Percentiles rank a stretch among this genome's conserved stretches.
These are phyloP conservation scores for Sporothrix schenckii DNA, from an alignment of 2,329 filamentous ascomycete species.

Conservation along the genomic window DNA sequence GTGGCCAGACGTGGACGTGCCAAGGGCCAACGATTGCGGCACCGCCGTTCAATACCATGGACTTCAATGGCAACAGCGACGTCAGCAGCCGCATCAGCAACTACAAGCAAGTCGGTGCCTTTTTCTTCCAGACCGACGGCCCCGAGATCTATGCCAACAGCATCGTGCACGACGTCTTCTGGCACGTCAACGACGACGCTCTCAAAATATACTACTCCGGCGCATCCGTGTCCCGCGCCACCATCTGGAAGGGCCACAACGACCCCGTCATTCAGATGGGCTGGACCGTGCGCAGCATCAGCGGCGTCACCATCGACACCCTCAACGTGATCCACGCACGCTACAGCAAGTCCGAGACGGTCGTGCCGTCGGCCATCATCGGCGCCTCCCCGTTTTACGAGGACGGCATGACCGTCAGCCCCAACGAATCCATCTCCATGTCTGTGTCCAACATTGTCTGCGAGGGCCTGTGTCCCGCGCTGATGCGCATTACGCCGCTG, in stretches of 20 bases:
- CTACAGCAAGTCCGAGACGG: neutral
- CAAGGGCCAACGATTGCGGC: neutral
- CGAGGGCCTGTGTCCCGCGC: neutral
- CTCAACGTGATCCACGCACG: neutral
- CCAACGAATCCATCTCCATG: neutral
- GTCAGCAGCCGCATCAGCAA: neutral
- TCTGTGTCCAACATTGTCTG: neutral
- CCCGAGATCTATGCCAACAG: neutral
- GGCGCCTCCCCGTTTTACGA: neutral
- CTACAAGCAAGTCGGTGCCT: neutral
- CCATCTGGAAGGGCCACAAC: neutral
- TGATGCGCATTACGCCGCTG: neutral
- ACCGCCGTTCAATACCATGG: neutral
- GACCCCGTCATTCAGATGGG: neutral
- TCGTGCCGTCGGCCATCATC: neutral
- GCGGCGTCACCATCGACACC: neutral
- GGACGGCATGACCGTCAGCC: neutral
- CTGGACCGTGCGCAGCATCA: neutral
- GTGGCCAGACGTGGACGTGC: neutral
- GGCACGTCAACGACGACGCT: neutral
- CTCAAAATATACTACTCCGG: neutral
- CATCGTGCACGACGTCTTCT: neutral
- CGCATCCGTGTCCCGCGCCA: neutral
- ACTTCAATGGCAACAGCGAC: neutral
- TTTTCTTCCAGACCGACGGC: neutral